phyloP scores from a whole-genome alignment of 495 filamentous ascomycete genomes.

The Chaetomidium leptoderma region DNA sequence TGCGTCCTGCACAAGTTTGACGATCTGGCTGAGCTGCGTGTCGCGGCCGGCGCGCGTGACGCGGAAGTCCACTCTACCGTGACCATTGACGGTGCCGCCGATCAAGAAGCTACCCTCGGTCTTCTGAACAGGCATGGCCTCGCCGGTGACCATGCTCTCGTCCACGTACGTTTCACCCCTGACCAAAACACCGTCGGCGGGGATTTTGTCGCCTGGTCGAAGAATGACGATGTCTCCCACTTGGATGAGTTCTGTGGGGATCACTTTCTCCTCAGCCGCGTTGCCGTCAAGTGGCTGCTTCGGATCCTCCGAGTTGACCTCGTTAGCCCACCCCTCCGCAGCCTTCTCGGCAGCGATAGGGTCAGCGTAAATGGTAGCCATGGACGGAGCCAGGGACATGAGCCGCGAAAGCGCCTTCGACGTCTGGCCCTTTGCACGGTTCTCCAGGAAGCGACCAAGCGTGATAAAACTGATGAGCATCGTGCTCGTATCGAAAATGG shows the following conservation, averaged over 20 bases:
- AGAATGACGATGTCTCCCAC: constrained; percentile 91
- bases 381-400: constrained; percentile 93
- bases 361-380: constrained; percentile 97
- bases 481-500: constrained; percentile 94
- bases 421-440: constrained; percentile 92
- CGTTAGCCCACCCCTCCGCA: constrained; percentile 67
- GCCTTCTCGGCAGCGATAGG: constrained; percentile 89
- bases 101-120: constrained; percentile 72
- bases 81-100: constrained; percentile 95
- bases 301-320: constrained; percentile 35
- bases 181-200: constrained; percentile 84
- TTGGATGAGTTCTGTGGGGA: constrained; percentile 92
- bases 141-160: constrained; percentile 98
- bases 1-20: constrained; percentile 92
- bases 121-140: constrained; percentile 90
- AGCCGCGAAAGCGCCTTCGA: constrained; percentile 90
- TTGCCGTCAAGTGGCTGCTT: constrained; percentile 49
- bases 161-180: constrained; percentile 90
- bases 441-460: constrained; percentile 87
- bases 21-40: constrained; percentile 96
- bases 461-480: constrained; percentile 98
- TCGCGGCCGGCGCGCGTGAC: constrained; percentile 91
- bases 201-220: constrained; percentile 92
- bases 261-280: constrained; percentile 70
- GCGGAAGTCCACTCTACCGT: constrained; percentile 84